These are phyloP conservation scores for Jamesozyma jinghongensis DNA, from an alignment of 805 yeast genomes.

Conservation along the genomic window DNA sequence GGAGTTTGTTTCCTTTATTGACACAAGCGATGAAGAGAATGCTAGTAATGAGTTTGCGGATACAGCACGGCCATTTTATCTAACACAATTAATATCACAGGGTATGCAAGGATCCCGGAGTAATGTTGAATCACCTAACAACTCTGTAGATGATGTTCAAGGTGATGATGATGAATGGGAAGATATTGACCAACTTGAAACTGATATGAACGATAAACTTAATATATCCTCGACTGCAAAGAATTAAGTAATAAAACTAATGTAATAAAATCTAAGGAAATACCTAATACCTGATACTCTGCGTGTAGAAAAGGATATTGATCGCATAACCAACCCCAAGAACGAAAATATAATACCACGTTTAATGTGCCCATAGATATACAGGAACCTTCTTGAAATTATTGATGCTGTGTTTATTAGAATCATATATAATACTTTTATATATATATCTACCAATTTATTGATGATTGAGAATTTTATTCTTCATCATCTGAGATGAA, in stretches of 20 bases:
- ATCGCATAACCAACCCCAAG: too few species aligned
- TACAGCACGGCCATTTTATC: conserved; percentile 41
- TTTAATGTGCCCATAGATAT: too few species aligned
- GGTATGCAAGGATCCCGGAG: conserved; percentile 20
- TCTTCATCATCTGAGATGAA: conserved; percentile 8
- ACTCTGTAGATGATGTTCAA: conserved; percentile 13
- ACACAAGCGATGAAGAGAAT: conserved; percentile 14
- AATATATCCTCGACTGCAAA: conserved; percentile 22
- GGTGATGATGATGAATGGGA: conserved; percentile 29
- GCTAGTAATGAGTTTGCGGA: conserved; percentile 15
- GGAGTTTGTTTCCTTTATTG: conserved; percentile 64
- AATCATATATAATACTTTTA: too few species aligned
- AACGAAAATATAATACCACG: too few species aligned
- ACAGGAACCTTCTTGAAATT: too few species aligned
- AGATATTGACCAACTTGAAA: conserved; percentile 35
- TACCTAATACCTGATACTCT: too few species aligned
- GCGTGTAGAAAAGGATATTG: too few species aligned
- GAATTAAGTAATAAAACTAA: too few species aligned
- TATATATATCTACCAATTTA: too few species aligned
- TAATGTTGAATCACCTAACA: conserved; percentile 23
- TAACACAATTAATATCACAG: conserved; percentile 29
- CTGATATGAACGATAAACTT: conserved; percentile 18
- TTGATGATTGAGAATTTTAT: not conserved
- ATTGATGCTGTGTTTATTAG: too few species aligned
- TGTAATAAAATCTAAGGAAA: too few species aligned